Base-by-base conservation (phyloP, 2,329 filamentous ascomycete species). In the Amauroascus niger region DNA sequence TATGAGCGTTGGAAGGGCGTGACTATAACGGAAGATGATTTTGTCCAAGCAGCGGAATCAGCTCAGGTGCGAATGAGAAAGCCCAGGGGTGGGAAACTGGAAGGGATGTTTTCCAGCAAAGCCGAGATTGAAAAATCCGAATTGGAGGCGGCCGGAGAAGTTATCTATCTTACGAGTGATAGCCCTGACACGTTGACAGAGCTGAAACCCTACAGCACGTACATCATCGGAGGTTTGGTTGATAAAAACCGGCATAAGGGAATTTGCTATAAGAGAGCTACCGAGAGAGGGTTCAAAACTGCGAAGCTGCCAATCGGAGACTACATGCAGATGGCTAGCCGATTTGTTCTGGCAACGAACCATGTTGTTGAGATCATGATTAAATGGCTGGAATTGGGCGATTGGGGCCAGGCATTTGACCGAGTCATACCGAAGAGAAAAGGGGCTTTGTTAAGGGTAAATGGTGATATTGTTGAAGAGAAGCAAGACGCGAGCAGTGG, bases 351-450 rank as follows among this genome's bases (percentile, higher is more conserved):
- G 54, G 84, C 91, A 2, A 96, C 91, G 6, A 98, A 97, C 65
- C 93, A 98, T 65, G 93, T 98, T 1, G 81, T 93, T 45, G 91
- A 97, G 71, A 97, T 98, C 58, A 95, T 98, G 88, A 73, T 95
- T 44, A 83, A 82, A 60, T 98, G 90, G 89, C 70, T 98, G 52
- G 88, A 96, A 69, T 81, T 81, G 47, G 87, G 87, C 1, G 86
- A 97, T 67, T 98, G 93, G 93, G 90, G 85, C 1, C 76, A 86
- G 64, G 90, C 93, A 0, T 98, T 98, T 67, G 72, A 90, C 70
- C 78, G 81, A 49, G 88, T 94, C 2, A 90, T 98, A 61, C 93
- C 93, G 0, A 89, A 88, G 70, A 77, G 93, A 58, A 98, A 98
- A 69, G 59, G 59, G 1, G 59, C 47, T 8, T 49, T 48, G 18